Percentiles rank a stretch among this genome's conserved stretches.
Conservation (phyloP, 345 rosid species). For the Sisymbrium irio region DNA sequence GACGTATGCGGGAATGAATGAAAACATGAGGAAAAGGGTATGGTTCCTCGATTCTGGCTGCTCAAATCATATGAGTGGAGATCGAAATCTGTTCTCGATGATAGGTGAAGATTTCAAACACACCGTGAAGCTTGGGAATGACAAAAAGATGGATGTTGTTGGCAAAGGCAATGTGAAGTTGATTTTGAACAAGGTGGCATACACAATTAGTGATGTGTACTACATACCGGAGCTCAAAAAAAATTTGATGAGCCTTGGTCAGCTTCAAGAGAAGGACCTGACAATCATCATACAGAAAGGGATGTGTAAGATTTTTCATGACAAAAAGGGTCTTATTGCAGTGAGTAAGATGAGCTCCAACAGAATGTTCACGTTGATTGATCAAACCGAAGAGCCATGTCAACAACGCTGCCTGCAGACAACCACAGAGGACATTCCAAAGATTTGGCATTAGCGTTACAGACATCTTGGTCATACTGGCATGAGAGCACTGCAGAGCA, state of each 20-base stretch:
- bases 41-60: not conserved
- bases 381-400: too few species aligned
- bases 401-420: not conserved
- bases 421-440: rapidly evolving
- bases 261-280: not conserved
- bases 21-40: not conserved
- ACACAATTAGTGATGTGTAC: not conserved
- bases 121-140: not conserved
- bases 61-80: not conserved
- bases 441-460: not conserved
- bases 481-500: not conserved
- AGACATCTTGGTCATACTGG: not conserved
- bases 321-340: not conserved
- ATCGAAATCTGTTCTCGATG: not conserved
- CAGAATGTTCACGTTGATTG: not conserved
- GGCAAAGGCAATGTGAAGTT: not conserved
- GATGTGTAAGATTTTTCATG: not conserved
- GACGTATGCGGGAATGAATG: rapidly evolving
- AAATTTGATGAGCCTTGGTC: not conserved
- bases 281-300: not conserved
- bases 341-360: not conserved
- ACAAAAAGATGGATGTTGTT: not conserved
- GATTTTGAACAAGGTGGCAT: rapidly evolving
- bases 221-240: not conserved
- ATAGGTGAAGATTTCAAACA: not conserved